Conservation (phyloP, 108 stramenopile genomes). For the Nannochloropsis gaditana region DNA sequence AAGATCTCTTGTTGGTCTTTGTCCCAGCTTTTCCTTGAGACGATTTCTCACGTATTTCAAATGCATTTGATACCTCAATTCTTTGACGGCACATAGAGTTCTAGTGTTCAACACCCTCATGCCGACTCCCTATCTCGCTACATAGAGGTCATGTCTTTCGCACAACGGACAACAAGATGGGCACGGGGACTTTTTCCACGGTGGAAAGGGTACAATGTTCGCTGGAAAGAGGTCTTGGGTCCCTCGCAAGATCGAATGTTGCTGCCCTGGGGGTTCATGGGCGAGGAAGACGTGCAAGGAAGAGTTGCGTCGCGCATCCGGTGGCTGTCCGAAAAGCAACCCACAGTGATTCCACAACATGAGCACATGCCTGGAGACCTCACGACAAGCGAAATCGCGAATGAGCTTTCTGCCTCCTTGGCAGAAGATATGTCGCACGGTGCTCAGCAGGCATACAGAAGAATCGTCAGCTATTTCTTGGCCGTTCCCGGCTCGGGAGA, state of each 20-base stretch:
- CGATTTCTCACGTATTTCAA: too few relatives aligned
- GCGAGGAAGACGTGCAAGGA: neutral
- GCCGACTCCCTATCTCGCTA: too few relatives aligned
- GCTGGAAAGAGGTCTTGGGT: neutral
- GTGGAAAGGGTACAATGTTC: neutral
- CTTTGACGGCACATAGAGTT: too few relatives aligned
- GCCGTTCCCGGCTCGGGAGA: neutral
- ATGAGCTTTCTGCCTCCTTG: neutral
- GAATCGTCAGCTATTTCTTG: neutral
- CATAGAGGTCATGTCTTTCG: too few relatives aligned
- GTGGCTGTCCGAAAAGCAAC: neutral
- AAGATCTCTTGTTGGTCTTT: too few relatives aligned
- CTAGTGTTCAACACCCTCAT: too few relatives aligned
- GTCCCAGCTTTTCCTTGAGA: too few relatives aligned
- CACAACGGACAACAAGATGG: neutral
- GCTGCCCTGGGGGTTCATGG: conserved; percentile 6
- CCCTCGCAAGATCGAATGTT: neutral
- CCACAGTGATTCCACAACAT: neutral
- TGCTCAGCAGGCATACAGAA: neutral
- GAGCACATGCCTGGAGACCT: neutral
- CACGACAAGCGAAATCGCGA: neutral
- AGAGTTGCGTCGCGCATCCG: conserved; percentile 9
- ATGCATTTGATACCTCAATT: too few relatives aligned
- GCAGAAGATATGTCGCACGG: neutral
- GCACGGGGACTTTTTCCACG: neutral